Base-by-base conservation (phyloP, 257 asterid species). In the Fraxinus excelsior region DNA sequence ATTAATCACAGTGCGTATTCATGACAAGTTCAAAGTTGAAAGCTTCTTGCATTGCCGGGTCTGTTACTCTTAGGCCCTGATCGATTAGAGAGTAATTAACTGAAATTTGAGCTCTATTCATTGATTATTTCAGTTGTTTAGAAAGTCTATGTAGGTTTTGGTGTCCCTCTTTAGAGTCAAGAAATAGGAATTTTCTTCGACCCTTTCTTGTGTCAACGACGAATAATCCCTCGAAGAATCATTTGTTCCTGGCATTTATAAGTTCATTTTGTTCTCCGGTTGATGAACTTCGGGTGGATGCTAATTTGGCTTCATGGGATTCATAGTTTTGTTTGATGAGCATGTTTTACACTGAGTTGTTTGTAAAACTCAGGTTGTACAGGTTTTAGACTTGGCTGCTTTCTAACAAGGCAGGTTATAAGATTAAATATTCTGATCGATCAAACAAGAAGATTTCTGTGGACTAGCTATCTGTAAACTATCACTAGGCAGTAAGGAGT, bases 21-120 rank as follows among this genome's bases (percentile, higher is more conserved):
- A 44, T 23, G 72, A 69, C 21, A 70, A 58, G 77, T 46, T 76
- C 76, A 49, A 76, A 35, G 70, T 78, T 46, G 70, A 67, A 78
- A 77, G 67, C 70, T 78, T 77, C 79, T 81, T 79, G 72, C 71
- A 25, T 19, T 77, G 78, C 40, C 49, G 70, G 66, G 64, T 69
- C 40, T 60, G 10, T 18, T 44, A 64, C 62, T 40, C 76, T 49
- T 37, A 12, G 4, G 19, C 4, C 29, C 12, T 60, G 5, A 32
- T 14, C 67, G 9, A 37, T 18, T 58, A 40, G 16, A 49, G 25
- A 3, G 79, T 26, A 26, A 13, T 25, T 7, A 11, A 12, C 67
- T 2, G 13, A 68, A 44, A 46, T 67, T 16, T 29, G 26, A 44
- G 70, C 37, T 73, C 32, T 49, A 49, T 51, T 21, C 37, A 32